Base-by-base conservation (phyloP, 2,329 filamentous ascomycete genomes). In the Lecanicillium sp. region DNA sequence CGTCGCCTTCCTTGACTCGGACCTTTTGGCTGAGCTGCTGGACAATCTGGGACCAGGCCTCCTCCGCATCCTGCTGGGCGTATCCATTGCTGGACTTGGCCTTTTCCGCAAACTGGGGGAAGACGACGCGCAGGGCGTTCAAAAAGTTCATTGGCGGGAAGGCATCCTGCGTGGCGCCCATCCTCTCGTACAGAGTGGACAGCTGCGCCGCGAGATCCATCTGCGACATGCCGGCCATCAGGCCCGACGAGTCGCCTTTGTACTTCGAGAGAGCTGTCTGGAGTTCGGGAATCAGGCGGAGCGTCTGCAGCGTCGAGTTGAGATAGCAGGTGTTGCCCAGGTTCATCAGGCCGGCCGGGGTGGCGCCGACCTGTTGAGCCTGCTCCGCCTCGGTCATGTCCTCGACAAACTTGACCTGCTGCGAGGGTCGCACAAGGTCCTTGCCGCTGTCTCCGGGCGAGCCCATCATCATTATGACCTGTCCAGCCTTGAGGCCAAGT, bases 251-350 rank as follows among this genome's bases (percentile, higher is more conserved):
- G 27, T 42, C 39, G 42, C 51, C 43, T 43, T 61, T 57, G 49
- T 72, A 94, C 34, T 72, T 78, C 44, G 68, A 57, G 33, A 98
- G 72, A 50, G 87, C 78, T 27, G 86, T 72, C 55, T 95, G 87
- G 27, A 98, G 77, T 65, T 98, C 92, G 8, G 92, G 92, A 43
- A 98, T 87, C 38, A 83, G 75, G 45, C 86, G 81, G 48, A 98
- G 69, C 4, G 87, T 84, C 61, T 98, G 94, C n/a, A 98, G 72
- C 0, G 90, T 95, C 36, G 92, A 92, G 71, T 98, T 98, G 55
- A 97, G 80, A 60, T 98, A 98, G 69, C 92, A 98, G 4, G 94
- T 98, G 63, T 98, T 98, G 51, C 94, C 92, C 44, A 96, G 69
- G 56, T 98, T 98, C 58, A 84, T 76, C 45, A 98, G 68, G 33